Evolutionary conservation across 2,329 filamentous ascomycete species (phyloP), one percentile per base, ranked within the genome.

Genomic region (Fusarium falciforme): DNA sequence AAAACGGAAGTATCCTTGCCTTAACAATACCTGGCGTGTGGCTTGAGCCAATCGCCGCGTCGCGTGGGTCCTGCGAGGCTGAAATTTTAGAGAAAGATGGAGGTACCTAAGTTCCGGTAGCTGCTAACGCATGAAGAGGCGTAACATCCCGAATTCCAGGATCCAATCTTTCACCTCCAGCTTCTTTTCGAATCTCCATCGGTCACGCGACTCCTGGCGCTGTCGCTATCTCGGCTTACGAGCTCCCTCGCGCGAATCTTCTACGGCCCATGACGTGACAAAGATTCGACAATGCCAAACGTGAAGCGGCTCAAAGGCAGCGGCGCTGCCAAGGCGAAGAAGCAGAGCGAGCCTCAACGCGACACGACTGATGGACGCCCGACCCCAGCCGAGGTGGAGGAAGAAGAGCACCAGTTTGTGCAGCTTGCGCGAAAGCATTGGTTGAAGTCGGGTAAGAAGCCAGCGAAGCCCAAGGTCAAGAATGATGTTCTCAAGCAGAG

Each of bases 401-500:
- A 93, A 75, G 92, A 91, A 79, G 92, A 94, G 79, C 91, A 87
- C 77, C 85, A 89, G 74, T 94, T 94, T 84, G 91, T 92, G 78
- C 89, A 93, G 81, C 86, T 98, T 74, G 96, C 96, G 70, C 90
- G 92, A 79, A 91, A 93, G 82, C 89, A 96, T 83, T 99, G 96
- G 96, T 86, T 98, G 71, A 92, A 93, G 80, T 77, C 86, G 10
- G 85, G 89, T 27, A 90, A 87, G 80, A 90, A 89, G 79, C 78
- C 88, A 31, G 83, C 89, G 58, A 94, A 92, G 80, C 85, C 90
- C 79, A 93, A 92, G 83, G 92, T 94, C 84, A 93, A 94, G 83
- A 96, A 94, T 60, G 93, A 97, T 73, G 90, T 97, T 55, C 85
- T 99, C 79, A 97, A 97, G 85, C 90, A 91, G 76, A 91, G 94